Conservation (phyloP, 2,329 filamentous ascomycete genomes). For the Diaporthe citri region DNA sequence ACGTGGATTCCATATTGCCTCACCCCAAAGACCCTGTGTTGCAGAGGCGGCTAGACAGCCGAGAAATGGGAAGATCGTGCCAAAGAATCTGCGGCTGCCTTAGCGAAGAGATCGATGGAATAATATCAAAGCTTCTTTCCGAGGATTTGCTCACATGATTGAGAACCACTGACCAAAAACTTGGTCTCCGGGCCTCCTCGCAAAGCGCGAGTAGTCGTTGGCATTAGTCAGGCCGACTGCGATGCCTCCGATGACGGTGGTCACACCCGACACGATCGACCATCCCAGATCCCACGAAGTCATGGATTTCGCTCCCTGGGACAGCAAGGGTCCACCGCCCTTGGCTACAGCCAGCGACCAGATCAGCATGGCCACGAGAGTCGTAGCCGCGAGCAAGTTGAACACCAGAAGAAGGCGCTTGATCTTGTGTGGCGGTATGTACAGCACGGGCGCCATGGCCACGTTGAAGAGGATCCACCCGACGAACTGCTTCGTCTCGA, state of each 20-base stretch:
- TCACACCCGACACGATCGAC: constrained; percentile 54
- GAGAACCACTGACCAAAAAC: constrained; percentile 36
- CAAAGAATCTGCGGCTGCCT: constrained; percentile 41
- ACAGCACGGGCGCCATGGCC: constrained; percentile 31
- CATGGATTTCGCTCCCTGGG: constrained; percentile 45
- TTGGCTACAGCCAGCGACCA: constrained; percentile 50
- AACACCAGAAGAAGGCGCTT: constrained; percentile 43
- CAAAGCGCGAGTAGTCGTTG: constrained; percentile 37
- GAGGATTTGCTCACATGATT: constrained; percentile 22
- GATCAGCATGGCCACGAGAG: constrained; percentile 52
- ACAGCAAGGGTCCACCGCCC: constrained; percentile 47
- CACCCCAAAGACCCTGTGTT: constrained; percentile 33
- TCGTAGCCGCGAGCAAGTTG: constrained; percentile 51
- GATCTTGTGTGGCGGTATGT: constrained; percentile 33
- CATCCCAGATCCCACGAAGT: constrained; percentile 50
- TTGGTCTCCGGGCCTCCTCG: constrained; percentile 33
- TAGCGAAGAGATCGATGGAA: constrained; percentile 43
- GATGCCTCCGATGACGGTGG: constrained; percentile 52
- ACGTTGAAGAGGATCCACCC: constrained; percentile 48
- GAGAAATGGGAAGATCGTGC: constrained; percentile 34
- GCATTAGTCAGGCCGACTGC: constrained; percentile 45
- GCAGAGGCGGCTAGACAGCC: constrained; percentile 36
- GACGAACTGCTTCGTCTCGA: constrained; percentile 47
- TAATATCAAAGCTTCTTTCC: neutral
- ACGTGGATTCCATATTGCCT: constrained; percentile 38